phyloP scores from a whole-genome alignment of 139 green algal genomes.

The Chlorella vulgaris region DNA sequence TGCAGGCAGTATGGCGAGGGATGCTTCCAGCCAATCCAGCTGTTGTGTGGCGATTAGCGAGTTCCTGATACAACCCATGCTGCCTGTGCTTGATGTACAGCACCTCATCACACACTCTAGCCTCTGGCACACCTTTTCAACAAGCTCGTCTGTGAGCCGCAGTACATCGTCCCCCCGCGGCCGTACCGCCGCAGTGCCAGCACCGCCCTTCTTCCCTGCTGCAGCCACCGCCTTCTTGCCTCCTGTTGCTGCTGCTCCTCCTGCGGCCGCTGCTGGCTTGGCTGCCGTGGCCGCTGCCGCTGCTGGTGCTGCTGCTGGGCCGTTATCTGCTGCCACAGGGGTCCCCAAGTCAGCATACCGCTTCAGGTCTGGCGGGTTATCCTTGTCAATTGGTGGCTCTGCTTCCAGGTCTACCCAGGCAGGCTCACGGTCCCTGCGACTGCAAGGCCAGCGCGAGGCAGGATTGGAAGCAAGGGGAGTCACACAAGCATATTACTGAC shows the following conservation, averaged over 20 bases:
- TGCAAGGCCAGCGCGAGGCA: too few species aligned
- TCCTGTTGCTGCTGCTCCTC: background rate
- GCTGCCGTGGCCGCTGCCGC: constrained; percentile 35
- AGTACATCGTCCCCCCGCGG: constrained; percentile 19
- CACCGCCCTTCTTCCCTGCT: constrained; percentile 14
- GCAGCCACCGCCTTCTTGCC: constrained; percentile 19
- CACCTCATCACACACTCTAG: too few species aligned
- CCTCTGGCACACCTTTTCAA: constrained; percentile 21
- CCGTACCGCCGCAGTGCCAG: constrained; percentile 2
- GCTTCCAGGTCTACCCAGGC: constrained; percentile 72
- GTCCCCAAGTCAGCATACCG: constrained; percentile 48
- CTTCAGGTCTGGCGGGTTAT: constrained; percentile 74
- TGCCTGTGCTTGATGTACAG: too few species aligned
- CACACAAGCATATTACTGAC: too few species aligned
- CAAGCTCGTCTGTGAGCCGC: constrained; percentile 14
- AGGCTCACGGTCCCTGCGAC: constrained; percentile 40
- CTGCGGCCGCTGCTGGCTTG: background rate
- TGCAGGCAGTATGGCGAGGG: too few species aligned
- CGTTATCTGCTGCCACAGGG: background rate
- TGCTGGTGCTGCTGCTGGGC: constrained; percentile 19
- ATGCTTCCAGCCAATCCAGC: too few species aligned
- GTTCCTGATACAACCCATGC: too few species aligned
- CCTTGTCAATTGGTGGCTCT: constrained; percentile 63
- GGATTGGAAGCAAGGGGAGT: too few species aligned
- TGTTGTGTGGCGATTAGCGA: too few species aligned